Evolutionary conservation across 208 protist species (phyloP).

Genomic region (Leishmania mexicana): DNA sequence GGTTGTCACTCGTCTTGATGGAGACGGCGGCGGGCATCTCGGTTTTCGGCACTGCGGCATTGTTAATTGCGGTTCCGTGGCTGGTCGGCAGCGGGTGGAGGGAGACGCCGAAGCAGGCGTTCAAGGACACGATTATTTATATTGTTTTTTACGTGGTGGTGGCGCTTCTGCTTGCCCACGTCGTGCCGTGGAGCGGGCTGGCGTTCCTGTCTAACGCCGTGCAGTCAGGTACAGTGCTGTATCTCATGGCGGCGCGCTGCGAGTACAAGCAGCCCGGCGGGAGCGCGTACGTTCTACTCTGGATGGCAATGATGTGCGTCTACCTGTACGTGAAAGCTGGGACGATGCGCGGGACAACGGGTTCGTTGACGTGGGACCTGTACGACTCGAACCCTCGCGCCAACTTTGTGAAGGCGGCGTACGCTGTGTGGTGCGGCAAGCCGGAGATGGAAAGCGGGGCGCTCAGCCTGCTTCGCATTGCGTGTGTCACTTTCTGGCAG

Average conservation of each 20-base stretch:
- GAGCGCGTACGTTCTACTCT: slow-evolving; percentile 36
- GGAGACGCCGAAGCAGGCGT: slow-evolving; percentile 3
- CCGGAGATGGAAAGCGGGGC: not conserved
- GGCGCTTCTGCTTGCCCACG: slow-evolving; percentile 19
- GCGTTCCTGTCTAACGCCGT: slow-evolving; percentile 45
- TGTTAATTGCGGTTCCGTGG: slow-evolving; percentile 22
- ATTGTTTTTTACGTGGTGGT: slow-evolving; percentile 19
- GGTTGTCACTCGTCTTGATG: slow-evolving; percentile 47
- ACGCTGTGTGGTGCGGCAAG: not conserved
- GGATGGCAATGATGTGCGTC: slow-evolving; percentile 36
- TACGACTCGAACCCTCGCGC: not conserved
- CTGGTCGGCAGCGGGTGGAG: slow-evolving; percentile 31
- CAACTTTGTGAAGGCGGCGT: not conserved
- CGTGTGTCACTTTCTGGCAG: slow-evolving; percentile 16
- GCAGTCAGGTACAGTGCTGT: slow-evolving; percentile 31
- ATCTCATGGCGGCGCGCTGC: slow-evolving; percentile 47
- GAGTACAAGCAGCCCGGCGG: slow-evolving; percentile 33
- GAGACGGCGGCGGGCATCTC: slow-evolving; percentile 29
- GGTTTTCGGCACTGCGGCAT: slow-evolving; percentile 24
- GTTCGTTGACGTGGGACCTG: slow-evolving; percentile 8
- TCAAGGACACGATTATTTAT: slow-evolving; percentile 24
- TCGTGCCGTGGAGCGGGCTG: slow-evolving; percentile 30
- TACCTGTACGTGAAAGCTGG: slow-evolving; percentile 23
- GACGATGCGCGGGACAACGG: not conserved
- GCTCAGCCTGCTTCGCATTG: slow-evolving; percentile 2